These are phyloP conservation scores for Clonostachys rosea DNA, from an alignment of 2,329 filamentous ascomycete genomes.

Conservation along the genomic window DNA sequence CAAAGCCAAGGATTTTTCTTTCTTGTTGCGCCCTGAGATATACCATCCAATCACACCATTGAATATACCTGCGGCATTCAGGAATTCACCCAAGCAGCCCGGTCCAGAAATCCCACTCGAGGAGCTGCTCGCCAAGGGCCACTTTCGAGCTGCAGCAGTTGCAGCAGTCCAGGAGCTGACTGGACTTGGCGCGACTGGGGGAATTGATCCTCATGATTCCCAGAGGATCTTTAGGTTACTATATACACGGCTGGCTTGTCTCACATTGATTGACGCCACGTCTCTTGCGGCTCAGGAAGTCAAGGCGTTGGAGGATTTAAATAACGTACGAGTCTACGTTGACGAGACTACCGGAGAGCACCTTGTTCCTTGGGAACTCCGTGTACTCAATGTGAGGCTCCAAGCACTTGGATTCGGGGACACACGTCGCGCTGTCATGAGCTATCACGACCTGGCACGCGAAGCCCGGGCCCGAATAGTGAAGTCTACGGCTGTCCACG, in stretches of 20 bases:
- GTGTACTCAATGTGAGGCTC: slow-evolving; percentile 76
- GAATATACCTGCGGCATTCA: slow-evolving; percentile 60
- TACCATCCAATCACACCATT: slow-evolving; percentile 75
- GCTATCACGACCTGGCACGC: slow-evolving; percentile 80
- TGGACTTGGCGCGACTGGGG: slow-evolving; percentile 35
- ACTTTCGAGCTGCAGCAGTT: slow-evolving; percentile 77
- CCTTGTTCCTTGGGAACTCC: slow-evolving; percentile 82
- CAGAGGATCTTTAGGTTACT: slow-evolving; percentile 69
- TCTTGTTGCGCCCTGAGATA: slow-evolving; percentile 72
- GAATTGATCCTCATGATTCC: slow-evolving; percentile 50
- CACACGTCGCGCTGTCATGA: slow-evolving; percentile 77
- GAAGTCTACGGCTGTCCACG: slow-evolving; percentile 34
- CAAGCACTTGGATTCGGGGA: slow-evolving; percentile 86
- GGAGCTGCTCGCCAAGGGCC: slow-evolving; percentile 63
- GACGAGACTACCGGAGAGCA: slow-evolving; percentile 51
- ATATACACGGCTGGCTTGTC: slow-evolving; percentile 75
- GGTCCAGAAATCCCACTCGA: slow-evolving; percentile 59
- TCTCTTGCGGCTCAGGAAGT: slow-evolving; percentile 65
- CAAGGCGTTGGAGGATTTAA: slow-evolving; percentile 59
- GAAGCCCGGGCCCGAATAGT: slow-evolving; percentile 65
- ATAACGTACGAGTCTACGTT: slow-evolving; percentile 48
- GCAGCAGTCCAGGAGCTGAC: slow-evolving; percentile 58
- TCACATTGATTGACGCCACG: slow-evolving; percentile 73
- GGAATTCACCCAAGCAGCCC: slow-evolving; percentile 62
- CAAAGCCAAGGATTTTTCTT: slow-evolving; percentile 66